Evolutionary conservation across 1,284 basidiomycete genomes (phyloP).

Genomic region (Fomitopsis palustris): DNA sequence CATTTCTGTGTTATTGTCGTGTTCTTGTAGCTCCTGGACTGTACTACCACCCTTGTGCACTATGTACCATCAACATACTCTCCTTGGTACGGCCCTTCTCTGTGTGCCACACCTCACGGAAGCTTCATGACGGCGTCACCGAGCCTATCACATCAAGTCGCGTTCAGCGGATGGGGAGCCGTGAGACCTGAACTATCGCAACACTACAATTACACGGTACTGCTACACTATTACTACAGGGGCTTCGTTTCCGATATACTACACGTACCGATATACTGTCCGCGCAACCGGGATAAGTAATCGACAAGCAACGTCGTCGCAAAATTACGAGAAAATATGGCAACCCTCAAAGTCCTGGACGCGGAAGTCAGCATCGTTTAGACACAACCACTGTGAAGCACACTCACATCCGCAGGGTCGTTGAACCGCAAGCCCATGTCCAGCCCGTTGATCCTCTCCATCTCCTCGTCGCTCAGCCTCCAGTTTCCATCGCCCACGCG

Average conservation of each 20-base stretch:
- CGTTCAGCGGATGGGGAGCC: too few relatives aligned
- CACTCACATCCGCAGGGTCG: slow-evolving; percentile 23
- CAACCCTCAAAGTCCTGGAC: slow-evolving; percentile 18
- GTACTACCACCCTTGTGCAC: not conserved
- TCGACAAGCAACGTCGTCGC: not conserved
- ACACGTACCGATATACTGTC: not conserved
- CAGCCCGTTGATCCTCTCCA: slow-evolving; percentile 15
- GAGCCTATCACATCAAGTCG: too few relatives aligned
- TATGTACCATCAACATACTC: slow-evolving; percentile 5
- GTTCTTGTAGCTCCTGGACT: not conserved
- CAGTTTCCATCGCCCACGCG: slow-evolving; percentile 10
- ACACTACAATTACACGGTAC: too few relatives aligned
- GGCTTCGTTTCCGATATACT: too few relatives aligned
- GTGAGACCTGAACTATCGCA: too few relatives aligned
- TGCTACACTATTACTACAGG: too few relatives aligned
- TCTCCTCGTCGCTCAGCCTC: slow-evolving; percentile 17
- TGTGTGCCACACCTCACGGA: too few relatives aligned
- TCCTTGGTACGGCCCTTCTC: too few relatives aligned
- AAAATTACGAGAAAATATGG: slow-evolving; percentile 15
- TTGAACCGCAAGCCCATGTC: slow-evolving; percentile 22
- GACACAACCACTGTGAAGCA: not conserved
- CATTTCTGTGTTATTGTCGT: not conserved
- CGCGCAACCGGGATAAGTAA: not conserved
- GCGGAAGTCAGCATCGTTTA: not conserved
- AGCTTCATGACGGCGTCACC: too few relatives aligned